Evolutionary conservation across 2,329 filamentous ascomycete species (phyloP).

Genomic region (Trichophyton mentagrophytes): DNA sequence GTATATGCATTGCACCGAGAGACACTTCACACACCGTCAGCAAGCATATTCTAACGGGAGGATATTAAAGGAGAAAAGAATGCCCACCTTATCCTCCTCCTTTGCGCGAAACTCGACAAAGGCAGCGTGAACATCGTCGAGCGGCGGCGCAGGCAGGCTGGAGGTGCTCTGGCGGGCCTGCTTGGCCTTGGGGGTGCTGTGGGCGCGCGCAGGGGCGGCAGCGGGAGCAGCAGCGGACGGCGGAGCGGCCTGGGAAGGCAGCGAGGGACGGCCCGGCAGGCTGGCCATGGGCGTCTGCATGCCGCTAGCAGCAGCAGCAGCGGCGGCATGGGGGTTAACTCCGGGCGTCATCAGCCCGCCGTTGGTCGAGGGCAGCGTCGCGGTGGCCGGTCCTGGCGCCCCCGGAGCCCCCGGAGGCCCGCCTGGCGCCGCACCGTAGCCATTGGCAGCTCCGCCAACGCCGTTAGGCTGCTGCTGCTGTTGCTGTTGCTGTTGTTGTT

Average conservation of each 20-base stretch:
- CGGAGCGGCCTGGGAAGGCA: constrained; percentile 28
- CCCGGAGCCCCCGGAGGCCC: constrained; percentile 21
- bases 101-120: constrained; percentile 38
- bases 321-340: constrained; percentile 27
- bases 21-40: constrained; percentile 22
- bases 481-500: not conserved
- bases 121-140: constrained; percentile 38
- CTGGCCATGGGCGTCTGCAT: constrained; percentile 32
- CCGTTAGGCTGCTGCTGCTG: constrained; percentile 19
- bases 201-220: constrained; percentile 22
- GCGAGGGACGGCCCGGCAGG: constrained; percentile 28
- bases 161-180: constrained; percentile 27
- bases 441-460: constrained; percentile 27
- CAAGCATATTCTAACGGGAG: constrained; percentile 3
- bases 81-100: constrained; percentile 33
- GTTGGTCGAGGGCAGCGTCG: constrained; percentile 30
- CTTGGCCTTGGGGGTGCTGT: constrained; percentile 25
- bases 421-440: constrained; percentile 33
- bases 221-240: constrained; percentile 21
- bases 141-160: constrained; percentile 34
- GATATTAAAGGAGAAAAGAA: not conserved
- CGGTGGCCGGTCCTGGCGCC: constrained; percentile 20
- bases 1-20: constrained; percentile 40
- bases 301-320: constrained; percentile 18
- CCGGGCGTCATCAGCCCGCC: constrained; percentile 34